A percentile compares a stretch with the other conserved stretches of the same genome.
Evolutionary conservation across 805 yeast species (phyloP).

Genomic region (Candida nitratophila): DNA sequence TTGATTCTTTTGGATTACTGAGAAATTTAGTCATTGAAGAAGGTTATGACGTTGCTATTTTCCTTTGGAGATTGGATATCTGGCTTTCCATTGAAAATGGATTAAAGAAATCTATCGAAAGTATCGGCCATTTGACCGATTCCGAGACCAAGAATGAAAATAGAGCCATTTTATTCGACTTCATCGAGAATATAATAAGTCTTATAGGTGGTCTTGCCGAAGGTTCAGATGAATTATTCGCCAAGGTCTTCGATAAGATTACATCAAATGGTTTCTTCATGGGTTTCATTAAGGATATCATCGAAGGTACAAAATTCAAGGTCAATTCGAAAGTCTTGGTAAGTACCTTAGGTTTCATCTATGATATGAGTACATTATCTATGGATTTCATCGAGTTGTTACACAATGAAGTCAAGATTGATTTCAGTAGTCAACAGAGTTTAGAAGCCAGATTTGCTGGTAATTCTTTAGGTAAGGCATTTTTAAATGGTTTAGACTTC

Average conservation of each 20-base stretch:
- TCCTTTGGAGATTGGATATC: constrained; percentile 71
- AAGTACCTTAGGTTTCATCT: constrained; percentile 19
- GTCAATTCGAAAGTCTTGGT: constrained; percentile 17
- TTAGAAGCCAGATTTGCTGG: constrained; percentile 3
- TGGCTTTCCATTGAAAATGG: constrained; percentile 55
- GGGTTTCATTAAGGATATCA: not conserved
- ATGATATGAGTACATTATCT: constrained; percentile 24
- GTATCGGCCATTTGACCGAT: constrained; percentile 36
- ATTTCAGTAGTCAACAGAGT: not conserved
- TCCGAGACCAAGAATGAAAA: constrained; percentile 21
- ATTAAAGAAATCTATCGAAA: constrained; percentile 41
- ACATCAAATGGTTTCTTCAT: not conserved
- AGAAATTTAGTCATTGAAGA: constrained; percentile 79
- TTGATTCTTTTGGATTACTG: constrained; percentile 74
- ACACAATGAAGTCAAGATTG: constrained; percentile 7
- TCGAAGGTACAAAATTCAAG: constrained; percentile 2
- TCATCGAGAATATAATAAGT: constrained; percentile 66
- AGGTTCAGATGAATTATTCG: constrained; percentile 49
- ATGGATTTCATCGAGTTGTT: constrained; percentile 15
- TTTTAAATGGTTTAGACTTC: constrained; percentile 22
- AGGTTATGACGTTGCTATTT: constrained; percentile 74
- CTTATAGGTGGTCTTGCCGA: constrained; percentile 60
- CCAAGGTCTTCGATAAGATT: constrained; percentile 4
- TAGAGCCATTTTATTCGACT: constrained; percentile 49
- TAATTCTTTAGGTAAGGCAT: constrained; percentile 13